A percentile compares a stretch with the other conserved stretches of the same genome.
Evolutionary conservation across 768 basidiomycete species (phyloP).

Genomic region (Porpolomopsis calyptriformis): DNA sequence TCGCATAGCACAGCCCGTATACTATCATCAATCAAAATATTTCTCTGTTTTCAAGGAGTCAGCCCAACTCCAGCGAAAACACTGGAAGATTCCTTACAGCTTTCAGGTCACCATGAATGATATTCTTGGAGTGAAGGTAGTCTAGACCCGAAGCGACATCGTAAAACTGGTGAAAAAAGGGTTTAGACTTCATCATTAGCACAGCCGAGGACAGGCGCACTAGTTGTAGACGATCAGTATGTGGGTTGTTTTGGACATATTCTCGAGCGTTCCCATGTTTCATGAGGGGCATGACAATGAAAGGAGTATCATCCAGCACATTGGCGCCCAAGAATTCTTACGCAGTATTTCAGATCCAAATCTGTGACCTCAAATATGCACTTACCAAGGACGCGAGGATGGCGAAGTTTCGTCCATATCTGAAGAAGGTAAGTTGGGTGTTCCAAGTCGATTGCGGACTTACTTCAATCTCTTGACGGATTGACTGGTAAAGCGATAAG

Average conservation of each 20-base stretch:
- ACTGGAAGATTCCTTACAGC: slow-evolving; percentile 19
- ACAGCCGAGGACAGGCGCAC: slow-evolving; percentile 11
- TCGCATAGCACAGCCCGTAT: not conserved
- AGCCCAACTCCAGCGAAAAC: not conserved
- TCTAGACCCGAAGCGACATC: slow-evolving; percentile 31
- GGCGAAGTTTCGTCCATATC: slow-evolving; percentile 31
- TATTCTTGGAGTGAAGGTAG: slow-evolving; percentile 28
- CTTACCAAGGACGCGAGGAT: slow-evolving; percentile 28
- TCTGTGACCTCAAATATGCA: slow-evolving; percentile 26
- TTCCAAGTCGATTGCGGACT: not conserved
- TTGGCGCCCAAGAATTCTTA: slow-evolving; percentile 3
- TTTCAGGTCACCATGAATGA: slow-evolving; percentile 33
- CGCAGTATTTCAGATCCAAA: not conserved
- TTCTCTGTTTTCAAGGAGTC: too few species aligned
- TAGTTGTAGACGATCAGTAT: slow-evolving; percentile 27
- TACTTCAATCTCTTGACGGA: slow-evolving; percentile 11
- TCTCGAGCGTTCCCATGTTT: slow-evolving; percentile 28
- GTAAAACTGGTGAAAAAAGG: slow-evolving; percentile 12
- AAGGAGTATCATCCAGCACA: slow-evolving; percentile 11
- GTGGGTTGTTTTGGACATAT: slow-evolving; percentile 23
- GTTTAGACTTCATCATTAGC: not conserved
- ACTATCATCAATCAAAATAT: not conserved
- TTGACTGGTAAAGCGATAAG: slow-evolving; percentile 3
- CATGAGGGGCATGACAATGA: slow-evolving; percentile 36
- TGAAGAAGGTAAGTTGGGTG: not conserved